Evolutionary conservation across 169 alveolate genomes (phyloP), one percentile per base, ranked within the genome.

Genomic region (Babesia bigemina): DNA sequence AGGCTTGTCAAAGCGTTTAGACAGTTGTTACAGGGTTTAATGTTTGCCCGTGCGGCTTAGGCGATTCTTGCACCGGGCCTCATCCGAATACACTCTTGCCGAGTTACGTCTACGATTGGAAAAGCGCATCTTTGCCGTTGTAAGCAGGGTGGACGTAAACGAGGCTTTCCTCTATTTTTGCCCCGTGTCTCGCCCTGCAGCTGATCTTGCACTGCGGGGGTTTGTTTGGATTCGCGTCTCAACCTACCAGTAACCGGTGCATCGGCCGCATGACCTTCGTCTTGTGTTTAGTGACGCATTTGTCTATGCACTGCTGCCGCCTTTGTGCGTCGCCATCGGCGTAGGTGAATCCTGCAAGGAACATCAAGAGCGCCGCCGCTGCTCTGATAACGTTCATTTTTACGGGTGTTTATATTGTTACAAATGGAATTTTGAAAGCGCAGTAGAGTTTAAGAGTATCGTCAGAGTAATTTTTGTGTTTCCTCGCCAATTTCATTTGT

Each of bases 231-330:
- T 0, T 29, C 7, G 16, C 26, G 16, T 24, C 21, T 28, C 10
- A 53, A 67, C 76, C n/a, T 53, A 67, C 76, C 66, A 67, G 52
- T 13, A 52, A 13, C 44, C 76, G 24, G 60, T 67, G 76, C 42
- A 53, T 53, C 6, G 76, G 76, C 12, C 76, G 49, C 65, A 52
- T 10, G 36, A 67, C 28, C 36, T 67, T 67, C 21, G 33, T 29
- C 76, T 67, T 67, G 29, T 67, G 50, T 7, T 67, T 67, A 0
- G 8, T 22, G 1, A 67, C 26, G 65, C 76, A 67, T 44, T 67
- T 67, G 26, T 50, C 56, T 4, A 67, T 67, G 65, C 76, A 67
- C 53, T 55, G 50, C 56, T 67, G 67, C 11, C 76, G 47, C 16
- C 36, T 24, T 17, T 49, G 56, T 9, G 33, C 14, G 44, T 67